phyloP scores from a whole-genome alignment of 805 yeast species.

The Wickerhamiella slavikovae region DNA sequence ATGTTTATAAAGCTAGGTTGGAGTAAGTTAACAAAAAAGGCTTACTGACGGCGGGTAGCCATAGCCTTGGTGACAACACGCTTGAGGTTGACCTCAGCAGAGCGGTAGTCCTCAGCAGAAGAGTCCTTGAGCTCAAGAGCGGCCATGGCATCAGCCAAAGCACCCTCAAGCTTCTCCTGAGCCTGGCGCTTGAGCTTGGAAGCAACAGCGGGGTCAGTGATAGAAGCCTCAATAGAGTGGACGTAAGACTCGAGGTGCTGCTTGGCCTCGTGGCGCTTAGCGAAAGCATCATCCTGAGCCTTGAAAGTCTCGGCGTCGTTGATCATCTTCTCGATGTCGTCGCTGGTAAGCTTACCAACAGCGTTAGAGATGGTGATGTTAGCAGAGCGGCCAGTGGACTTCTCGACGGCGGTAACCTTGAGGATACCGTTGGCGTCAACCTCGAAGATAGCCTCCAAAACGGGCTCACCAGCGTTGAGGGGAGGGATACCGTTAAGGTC shows the following conservation, averaged over 20 bases:
- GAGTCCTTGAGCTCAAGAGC: constrained; percentile 95
- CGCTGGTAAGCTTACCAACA: constrained; percentile 91
- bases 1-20: background rate
- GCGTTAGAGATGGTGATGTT: constrained; percentile 98
- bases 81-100: constrained; percentile 97
- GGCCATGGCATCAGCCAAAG: constrained; percentile 94
- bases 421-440: constrained; percentile 99
- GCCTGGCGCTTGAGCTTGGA: constrained; percentile 93
- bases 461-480: constrained; percentile 98
- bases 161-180: constrained; percentile 92
- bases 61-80: constrained; percentile 99
- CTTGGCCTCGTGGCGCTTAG: constrained; percentile 98
- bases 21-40: background rate
- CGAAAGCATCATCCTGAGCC: constrained; percentile 96
- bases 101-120: constrained; percentile 91
- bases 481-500: constrained; percentile 97
- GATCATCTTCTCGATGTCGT: constrained; percentile 96
- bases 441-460: constrained; percentile 95
- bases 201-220: constrained; percentile 95
- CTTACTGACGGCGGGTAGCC: constrained; percentile 51
- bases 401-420: constrained; percentile 97
- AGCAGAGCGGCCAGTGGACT: constrained; percentile 95
- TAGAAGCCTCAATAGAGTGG: constrained; percentile 82
- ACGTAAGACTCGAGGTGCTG: constrained; percentile 98
- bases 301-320: constrained; percentile 98